These are phyloP conservation scores for Hygrocybe punicea DNA, from an alignment of 768 basidiomycete species.

Conservation along the genomic window DNA sequence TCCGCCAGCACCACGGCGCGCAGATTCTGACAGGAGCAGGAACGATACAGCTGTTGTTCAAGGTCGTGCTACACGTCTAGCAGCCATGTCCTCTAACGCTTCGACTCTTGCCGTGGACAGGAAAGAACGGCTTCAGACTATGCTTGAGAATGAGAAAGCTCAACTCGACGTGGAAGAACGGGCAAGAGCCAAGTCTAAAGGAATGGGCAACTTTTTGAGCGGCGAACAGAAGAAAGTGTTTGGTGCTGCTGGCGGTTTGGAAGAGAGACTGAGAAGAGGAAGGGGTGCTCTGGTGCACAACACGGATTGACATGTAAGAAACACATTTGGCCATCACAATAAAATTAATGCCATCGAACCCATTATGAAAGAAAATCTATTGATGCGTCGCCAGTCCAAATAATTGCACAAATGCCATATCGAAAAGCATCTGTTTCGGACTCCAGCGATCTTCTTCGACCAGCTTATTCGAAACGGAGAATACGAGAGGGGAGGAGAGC, in stretches of 20 bases:
- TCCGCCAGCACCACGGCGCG: conserved; percentile 18
- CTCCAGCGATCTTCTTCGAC: background rate
- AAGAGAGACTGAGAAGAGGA: conserved; percentile 73
- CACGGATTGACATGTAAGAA: conserved; percentile 42
- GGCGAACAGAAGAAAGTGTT: conserved; percentile 84
- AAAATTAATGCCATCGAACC: background rate
- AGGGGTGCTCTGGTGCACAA: conserved; percentile 68
- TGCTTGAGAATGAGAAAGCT: conserved; percentile 74
- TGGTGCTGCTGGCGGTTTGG: conserved; percentile 71
- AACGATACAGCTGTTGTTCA: conserved; percentile 17
- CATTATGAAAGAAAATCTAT: background rate
- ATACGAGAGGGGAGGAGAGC: background rate
- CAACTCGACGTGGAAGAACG: conserved; percentile 71
- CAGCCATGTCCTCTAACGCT: conserved; percentile 83
- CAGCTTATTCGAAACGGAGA: background rate
- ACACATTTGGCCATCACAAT: background rate
- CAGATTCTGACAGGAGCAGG: conserved; percentile 18
- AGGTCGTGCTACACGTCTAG: conserved; percentile 80
- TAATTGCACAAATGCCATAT: no score
- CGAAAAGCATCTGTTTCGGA: background rate
- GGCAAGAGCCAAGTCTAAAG: conserved; percentile 65
- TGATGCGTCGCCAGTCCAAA: no score
- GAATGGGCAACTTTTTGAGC: conserved; percentile 77
- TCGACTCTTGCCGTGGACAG: conserved; percentile 63
- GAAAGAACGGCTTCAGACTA: conserved; percentile 60